Evolutionary conservation across 257 asterid genomes (phyloP).

Genomic region (Salvia hispanica): DNA sequence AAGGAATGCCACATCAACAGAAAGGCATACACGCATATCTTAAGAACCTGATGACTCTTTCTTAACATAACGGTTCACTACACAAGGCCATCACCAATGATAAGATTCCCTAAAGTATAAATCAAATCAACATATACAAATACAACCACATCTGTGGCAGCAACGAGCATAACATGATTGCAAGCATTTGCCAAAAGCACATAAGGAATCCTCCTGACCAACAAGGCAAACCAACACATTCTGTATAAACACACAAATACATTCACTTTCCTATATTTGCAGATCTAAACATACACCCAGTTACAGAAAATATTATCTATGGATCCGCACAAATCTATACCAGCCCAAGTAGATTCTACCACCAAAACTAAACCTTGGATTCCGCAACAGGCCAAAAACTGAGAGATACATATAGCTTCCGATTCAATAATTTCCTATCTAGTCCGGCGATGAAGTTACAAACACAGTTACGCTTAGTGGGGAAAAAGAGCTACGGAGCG

Average conservation of each 20-base stretch:
- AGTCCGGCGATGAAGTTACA: not conserved
- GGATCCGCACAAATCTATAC: constrained; percentile 25
- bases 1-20: not conserved
- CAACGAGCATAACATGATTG: constrained; percentile 1
- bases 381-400: not conserved
- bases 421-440: constrained; percentile 27
- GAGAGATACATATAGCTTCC: constrained; percentile 3
- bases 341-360: constrained; percentile 25
- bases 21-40: not conserved
- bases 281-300: constrained; percentile 32
- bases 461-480: not conserved
- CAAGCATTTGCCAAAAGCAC: constrained; percentile 3
- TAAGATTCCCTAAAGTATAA: not conserved
- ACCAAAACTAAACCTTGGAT: constrained; percentile 22
- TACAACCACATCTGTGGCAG: constrained; percentile 12
- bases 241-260: not conserved
- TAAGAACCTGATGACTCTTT: not conserved
- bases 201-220: not conserved
- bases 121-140: constrained; percentile 27
- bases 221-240: constrained; percentile 12
- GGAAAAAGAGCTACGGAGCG: not conserved
- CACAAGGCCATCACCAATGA: not conserved
- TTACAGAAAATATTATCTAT: not conserved
- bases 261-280: constrained; percentile 20
- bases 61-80: not conserved